These are phyloP conservation scores for Chaetomium globosum DNA, from an alignment of 2,329 filamentous ascomycete species.

Conservation along the genomic window DNA sequence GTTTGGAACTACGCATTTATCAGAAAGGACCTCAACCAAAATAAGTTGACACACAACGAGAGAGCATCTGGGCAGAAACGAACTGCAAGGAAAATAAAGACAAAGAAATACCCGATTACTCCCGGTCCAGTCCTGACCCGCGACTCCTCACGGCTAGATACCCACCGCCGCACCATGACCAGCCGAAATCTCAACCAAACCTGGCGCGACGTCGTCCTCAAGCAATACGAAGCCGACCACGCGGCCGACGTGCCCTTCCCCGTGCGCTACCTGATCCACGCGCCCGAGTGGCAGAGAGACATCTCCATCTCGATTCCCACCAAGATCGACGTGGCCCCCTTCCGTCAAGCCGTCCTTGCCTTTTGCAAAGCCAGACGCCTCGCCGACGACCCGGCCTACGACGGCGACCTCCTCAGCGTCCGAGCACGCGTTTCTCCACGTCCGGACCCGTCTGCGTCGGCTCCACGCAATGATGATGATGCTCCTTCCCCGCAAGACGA, in stretches of 20 bases:
- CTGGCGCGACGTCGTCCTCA: constrained; percentile 28
- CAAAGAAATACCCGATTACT: no score
- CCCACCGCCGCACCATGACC: no score
- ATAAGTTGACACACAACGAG: no score
- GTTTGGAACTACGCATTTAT: no score
- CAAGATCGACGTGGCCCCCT: constrained; percentile 24
- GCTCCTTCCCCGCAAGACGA: background rate
- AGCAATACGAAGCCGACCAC: constrained; percentile 25
- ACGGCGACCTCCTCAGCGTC: background rate
- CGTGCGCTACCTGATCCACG: constrained; percentile 27
- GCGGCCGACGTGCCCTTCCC: constrained; percentile 26
- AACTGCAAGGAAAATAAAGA: no score
- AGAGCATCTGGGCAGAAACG: no score
- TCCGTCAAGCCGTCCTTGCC: constrained; percentile 18
- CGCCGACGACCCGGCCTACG: background rate
- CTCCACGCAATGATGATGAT: background rate
- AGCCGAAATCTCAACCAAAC: constrained; percentile 28
- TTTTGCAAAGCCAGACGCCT: background rate
- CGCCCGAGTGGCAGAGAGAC: constrained; percentile 21
- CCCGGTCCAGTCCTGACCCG: no score
- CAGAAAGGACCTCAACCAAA: no score
- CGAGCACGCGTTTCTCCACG: background rate
- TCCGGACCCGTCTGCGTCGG: background rate
- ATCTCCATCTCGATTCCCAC: constrained; percentile 25
- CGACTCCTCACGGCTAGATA: no score